These are phyloP conservation scores for Amanita brunnescens DNA, from an alignment of 768 basidiomycete species.

Conservation along the genomic window DNA sequence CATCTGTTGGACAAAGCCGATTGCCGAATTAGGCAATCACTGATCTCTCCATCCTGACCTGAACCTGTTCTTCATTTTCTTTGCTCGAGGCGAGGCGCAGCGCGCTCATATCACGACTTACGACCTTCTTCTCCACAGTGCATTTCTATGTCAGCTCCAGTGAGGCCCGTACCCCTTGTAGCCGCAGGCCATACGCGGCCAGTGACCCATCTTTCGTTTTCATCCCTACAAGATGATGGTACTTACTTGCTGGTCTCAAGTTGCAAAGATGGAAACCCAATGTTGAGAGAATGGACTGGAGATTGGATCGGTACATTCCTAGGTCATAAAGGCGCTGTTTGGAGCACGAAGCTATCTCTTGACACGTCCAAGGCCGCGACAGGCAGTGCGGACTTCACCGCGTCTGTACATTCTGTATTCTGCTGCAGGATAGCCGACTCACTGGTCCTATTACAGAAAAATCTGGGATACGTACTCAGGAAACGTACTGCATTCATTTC, in stretches of 20 bases:
- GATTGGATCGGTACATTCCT: constrained; percentile 97
- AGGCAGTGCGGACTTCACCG: constrained; percentile 95
- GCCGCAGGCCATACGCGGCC: constrained; percentile 82
- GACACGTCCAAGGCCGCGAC: constrained; percentile 85
- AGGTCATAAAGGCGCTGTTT: constrained; percentile 92
- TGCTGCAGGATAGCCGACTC: constrained; percentile 5
- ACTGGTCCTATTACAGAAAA: constrained; percentile 46
- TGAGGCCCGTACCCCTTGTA: constrained; percentile 71
- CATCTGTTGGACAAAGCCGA: background rate
- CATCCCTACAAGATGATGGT: constrained; percentile 73
- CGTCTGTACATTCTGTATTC: constrained; percentile 45
- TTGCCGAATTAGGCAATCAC: constrained; percentile 6
- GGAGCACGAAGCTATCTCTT: constrained; percentile 86
- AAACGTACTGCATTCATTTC: constrained; percentile 84
- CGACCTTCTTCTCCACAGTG: constrained; percentile 23
- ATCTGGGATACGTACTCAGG: constrained; percentile 95
- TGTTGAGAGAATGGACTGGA: constrained; percentile 94
- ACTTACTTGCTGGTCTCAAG: constrained; percentile 88
- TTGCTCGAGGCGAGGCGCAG: constrained; percentile 36
- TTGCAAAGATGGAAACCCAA: constrained; percentile 98
- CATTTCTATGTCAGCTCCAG: constrained; percentile 49
- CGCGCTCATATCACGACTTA: constrained; percentile 42
- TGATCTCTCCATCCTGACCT: constrained; percentile 11
- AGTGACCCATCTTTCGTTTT: constrained; percentile 93
- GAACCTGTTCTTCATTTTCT: constrained; percentile 13